Percentiles rank a stretch among this genome's conserved stretches.
Evolutionary conservation across 139 green algal species (phyloP).

Genomic region (Axilococcus clingmanii): DNA sequence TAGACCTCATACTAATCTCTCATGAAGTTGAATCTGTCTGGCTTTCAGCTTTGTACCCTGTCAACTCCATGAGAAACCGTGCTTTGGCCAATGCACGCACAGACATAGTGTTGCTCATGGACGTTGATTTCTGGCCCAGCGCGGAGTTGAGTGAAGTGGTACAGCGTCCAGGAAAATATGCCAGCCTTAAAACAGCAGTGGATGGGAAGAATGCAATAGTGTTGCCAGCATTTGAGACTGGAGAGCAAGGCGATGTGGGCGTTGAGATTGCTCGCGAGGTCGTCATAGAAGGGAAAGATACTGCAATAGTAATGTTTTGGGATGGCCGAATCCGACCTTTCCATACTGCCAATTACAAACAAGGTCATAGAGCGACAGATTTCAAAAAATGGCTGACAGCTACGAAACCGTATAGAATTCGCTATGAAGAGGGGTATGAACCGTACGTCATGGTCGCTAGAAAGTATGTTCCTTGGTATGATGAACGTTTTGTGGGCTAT

Average conservation of each 20-base stretch:
- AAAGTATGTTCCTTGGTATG: slow-evolving; percentile 26
- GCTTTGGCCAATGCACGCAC: slow-evolving; percentile 26
- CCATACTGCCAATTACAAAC: slow-evolving; percentile 30
- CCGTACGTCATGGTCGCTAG: slow-evolving; percentile 28
- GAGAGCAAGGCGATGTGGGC: slow-evolving; percentile 24
- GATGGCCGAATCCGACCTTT: slow-evolving; percentile 34
- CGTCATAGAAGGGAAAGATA: slow-evolving; percentile 22
- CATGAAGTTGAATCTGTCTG: slow-evolving; percentile 30
- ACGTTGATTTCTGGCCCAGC: slow-evolving; percentile 34
- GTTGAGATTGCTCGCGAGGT: slow-evolving; percentile 29
- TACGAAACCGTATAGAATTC: slow-evolving; percentile 18
- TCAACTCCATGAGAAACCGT: slow-evolving; percentile 37
- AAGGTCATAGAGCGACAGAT: slow-evolving; percentile 30
- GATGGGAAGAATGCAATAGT: slow-evolving; percentile 16
- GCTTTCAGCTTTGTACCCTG: slow-evolving; percentile 31
- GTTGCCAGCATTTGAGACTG: slow-evolving; percentile 32
- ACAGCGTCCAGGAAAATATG: slow-evolving; percentile 25
- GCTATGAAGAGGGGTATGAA: slow-evolving; percentile 34
- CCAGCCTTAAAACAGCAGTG: slow-evolving; percentile 10
- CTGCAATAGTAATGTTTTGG: slow-evolving; percentile 25
- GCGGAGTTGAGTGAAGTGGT: slow-evolving; percentile 28
- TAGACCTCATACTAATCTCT: slow-evolving; percentile 30
- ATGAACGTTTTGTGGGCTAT: slow-evolving; percentile 37
- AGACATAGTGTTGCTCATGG: slow-evolving; percentile 31
- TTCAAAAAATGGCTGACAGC: slow-evolving; percentile 30